phyloP scores from a whole-genome alignment of 331 rosid genomes.

The Quercus tomentella region DNA sequence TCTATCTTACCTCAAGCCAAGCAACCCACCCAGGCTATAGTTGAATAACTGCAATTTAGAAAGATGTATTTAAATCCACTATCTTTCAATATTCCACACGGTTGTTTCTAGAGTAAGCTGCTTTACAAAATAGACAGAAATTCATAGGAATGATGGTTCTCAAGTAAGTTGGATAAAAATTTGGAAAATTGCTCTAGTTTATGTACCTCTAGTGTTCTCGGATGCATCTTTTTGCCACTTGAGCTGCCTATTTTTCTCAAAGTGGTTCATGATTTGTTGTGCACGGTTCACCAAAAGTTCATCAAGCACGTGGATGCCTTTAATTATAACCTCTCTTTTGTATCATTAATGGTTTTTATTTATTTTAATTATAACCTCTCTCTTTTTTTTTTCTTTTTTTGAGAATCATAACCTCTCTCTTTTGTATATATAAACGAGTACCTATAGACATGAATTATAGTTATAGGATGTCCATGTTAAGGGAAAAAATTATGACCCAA shows the following conservation, averaged over 20 bases:
- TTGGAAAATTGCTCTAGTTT: background rate
- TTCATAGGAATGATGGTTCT: background rate
- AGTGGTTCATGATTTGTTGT: background rate
- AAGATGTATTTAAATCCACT: background rate
- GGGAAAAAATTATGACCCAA: background rate
- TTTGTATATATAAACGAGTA: too few species aligned
- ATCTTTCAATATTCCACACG: background rate
- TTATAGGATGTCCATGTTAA: too few species aligned
- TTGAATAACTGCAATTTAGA: conserved; percentile 66
- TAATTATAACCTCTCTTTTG: background rate
- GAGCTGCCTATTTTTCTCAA: background rate
- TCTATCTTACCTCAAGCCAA: conserved; percentile 39
- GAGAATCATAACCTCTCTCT: background rate
- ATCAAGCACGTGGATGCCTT: background rate
- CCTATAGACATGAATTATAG: too few species aligned
- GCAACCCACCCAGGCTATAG: conserved; percentile 35
- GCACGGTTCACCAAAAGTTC: background rate
- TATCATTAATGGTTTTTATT: background rate
- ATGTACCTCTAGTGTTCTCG: background rate
- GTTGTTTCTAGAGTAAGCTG: background rate
- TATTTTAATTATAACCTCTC: background rate
- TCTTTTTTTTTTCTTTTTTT: too few species aligned
- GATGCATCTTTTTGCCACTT: background rate
- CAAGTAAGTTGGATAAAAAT: too few species aligned
- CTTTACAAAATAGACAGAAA: background rate